Evolutionary conservation across 345 rosid species (phyloP).

Genomic region (Capsella bursapastoris): DNA sequence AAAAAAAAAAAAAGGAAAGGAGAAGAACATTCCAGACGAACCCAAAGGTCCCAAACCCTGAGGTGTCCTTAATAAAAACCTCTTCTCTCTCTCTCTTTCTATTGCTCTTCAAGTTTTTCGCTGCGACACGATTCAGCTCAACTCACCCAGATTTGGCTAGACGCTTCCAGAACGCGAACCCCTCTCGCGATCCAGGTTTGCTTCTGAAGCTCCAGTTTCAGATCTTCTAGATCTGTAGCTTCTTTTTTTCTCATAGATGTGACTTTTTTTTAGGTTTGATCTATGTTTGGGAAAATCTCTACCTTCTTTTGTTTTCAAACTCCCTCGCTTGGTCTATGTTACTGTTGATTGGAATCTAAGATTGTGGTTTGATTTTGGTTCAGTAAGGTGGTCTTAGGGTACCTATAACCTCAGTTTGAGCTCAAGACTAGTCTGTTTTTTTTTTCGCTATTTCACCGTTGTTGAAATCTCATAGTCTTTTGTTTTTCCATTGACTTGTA

Average conservation of each 20-base stretch:
- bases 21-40: slow-evolving; percentile 40
- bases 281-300: slow-evolving; percentile 25
- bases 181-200: slow-evolving; percentile 45
- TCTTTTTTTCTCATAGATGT: not conserved
- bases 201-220: slow-evolving; percentile 12
- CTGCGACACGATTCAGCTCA: not conserved
- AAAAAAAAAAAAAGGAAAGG: not conserved
- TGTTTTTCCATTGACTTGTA: not conserved
- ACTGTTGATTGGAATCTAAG: not conserved
- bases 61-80: slow-evolving; percentile 29
- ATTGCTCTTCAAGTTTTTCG: not conserved
- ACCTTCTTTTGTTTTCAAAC: not conserved
- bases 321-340: not conserved
- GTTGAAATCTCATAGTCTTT: not conserved
- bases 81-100: not conserved
- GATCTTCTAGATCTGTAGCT: slow-evolving; percentile 41
- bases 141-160: slow-evolving; percentile 6
- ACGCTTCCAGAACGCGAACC: slow-evolving; percentile 37
- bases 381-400: not conserved
- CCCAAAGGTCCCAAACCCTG: slow-evolving; percentile 41
- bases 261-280: not conserved
- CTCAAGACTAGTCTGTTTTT: not conserved
- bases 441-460: not conserved
- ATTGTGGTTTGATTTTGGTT: not conserved
- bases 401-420: not conserved